A percentile compares a stretch with the other conserved stretches of the same genome.
Evolutionary conservation across 305 asterid species (phyloP).

Genomic region (Rubia tinctorum): DNA sequence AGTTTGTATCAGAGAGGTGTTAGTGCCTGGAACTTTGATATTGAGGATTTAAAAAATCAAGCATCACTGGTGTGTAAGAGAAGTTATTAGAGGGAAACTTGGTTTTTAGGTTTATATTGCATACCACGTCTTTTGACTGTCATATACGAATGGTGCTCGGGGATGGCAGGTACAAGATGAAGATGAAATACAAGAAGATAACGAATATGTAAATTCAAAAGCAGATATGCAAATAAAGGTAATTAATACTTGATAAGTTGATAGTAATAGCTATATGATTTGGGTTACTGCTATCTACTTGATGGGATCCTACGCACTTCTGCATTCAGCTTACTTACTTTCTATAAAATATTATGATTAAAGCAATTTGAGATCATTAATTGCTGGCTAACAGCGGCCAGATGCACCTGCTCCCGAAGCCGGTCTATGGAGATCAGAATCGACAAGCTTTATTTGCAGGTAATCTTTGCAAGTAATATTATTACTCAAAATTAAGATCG

Average conservation of each 20-base stretch:
- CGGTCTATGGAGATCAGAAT: slow-evolving; percentile 19
- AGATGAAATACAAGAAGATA: slow-evolving; percentile 66
- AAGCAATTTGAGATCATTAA: slow-evolving; percentile 8
- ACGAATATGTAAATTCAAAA: slow-evolving; percentile 47
- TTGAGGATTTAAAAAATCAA: slow-evolving; percentile 90
- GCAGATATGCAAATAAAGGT: slow-evolving; percentile 50
- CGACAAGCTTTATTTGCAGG: slow-evolving; percentile 28
- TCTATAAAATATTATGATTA: neutral
- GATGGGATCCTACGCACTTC: neutral
- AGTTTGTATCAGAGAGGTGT: slow-evolving; percentile 99
- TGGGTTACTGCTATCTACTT: slow-evolving; percentile 7
- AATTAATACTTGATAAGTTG: slow-evolving; percentile 14
- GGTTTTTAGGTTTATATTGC: slow-evolving; percentile 11
- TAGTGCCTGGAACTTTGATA: slow-evolving; percentile 98
- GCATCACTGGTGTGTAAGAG: slow-evolving; percentile 77
- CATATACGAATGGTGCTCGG: slow-evolving; percentile 24
- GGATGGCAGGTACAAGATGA: slow-evolving; percentile 74
- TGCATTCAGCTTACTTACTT: neutral
- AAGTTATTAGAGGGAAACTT: slow-evolving; percentile 11
- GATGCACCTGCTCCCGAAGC: slow-evolving; percentile 25
- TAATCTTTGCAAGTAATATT: slow-evolving; percentile 5
- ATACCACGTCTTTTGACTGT: slow-evolving; percentile 15
- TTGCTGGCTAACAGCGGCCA: slow-evolving; percentile 19
- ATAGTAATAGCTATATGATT: neutral
- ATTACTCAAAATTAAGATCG: too few relatives aligned